A percentile compares a stretch with the other conserved stretches of the same genome.
Evolutionary conservation across 495 filamentous ascomycete species (phyloP).

Genomic region (Pyronema omphalodes): DNA sequence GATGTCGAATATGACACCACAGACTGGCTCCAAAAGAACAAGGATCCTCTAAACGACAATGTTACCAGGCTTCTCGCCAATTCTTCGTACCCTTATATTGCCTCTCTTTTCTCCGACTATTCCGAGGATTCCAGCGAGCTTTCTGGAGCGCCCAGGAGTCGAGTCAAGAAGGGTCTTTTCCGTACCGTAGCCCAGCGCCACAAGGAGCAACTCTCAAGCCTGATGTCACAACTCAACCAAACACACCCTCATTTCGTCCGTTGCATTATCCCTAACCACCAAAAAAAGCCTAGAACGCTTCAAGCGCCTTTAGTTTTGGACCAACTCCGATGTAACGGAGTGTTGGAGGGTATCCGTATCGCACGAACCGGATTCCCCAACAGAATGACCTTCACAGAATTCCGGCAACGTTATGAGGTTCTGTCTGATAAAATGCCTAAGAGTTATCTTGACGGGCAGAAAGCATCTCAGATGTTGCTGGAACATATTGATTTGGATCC

Average conservation of each 20-base stretch:
- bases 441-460: conserved; percentile 80
- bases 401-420: conserved; percentile 93
- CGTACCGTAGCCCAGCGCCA: conserved; percentile 92
- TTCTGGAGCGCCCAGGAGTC: conserved; percentile 37
- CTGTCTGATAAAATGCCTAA: conserved; percentile 77
- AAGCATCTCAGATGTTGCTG: conserved; percentile 66
- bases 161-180: conserved; percentile 96
- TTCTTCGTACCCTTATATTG: conserved; percentile 66
- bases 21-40: conserved; percentile 97
- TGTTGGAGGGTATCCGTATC: conserved; percentile 93
- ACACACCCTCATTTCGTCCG: conserved; percentile 98
- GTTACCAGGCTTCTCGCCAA: conserved; percentile 69
- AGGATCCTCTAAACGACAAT: conserved; percentile 95
- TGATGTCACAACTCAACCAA: conserved; percentile 89
- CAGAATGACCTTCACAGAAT: conserved; percentile 76
- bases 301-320: conserved; percentile 79
- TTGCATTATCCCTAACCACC: conserved; percentile 96
- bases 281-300: conserved; percentile 88
- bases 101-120: conserved; percentile 74
- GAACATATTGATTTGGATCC: conserved; percentile 72
- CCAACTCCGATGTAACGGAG: conserved; percentile 94
- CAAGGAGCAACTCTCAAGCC: conserved; percentile 84
- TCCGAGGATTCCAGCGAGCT: conserved; percentile 59
- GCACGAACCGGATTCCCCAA: conserved; percentile 98
- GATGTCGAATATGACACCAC: conserved; percentile 94